A percentile compares a stretch with the other conserved stretches of the same genome.
These are phyloP conservation scores for Xylaria sp. DNA, from an alignment of 2,329 filamentous ascomycete genomes.

Conservation along the genomic window DNA sequence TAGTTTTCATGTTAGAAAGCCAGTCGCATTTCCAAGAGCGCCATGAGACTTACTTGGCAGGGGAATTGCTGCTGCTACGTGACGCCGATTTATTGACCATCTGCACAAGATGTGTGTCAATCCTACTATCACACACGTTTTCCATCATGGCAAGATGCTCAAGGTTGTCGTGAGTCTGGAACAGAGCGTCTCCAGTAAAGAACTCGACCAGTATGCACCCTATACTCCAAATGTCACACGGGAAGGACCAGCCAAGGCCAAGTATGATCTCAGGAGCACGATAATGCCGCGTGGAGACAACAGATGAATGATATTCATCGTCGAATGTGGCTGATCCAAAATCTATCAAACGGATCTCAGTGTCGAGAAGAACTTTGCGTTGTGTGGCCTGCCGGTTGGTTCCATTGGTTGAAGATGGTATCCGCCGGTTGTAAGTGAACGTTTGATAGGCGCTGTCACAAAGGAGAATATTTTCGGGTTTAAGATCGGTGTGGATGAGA, in stretches of 20 bases:
- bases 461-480: slow-evolving; percentile 76
- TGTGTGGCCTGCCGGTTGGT: slow-evolving; percentile 70
- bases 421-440: slow-evolving; percentile 75
- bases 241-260: slow-evolving; percentile 75
- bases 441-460: slow-evolving; percentile 73
- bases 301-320: slow-evolving; percentile 77
- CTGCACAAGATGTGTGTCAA: slow-evolving; percentile 68
- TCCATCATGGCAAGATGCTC: slow-evolving; percentile 83
- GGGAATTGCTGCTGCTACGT: slow-evolving; percentile 67
- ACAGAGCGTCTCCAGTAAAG: slow-evolving; percentile 75
- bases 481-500: slow-evolving; percentile 88
- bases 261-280: slow-evolving; percentile 77
- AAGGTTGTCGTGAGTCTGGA: slow-evolving; percentile 77
- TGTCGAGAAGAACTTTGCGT: slow-evolving; percentile 71
- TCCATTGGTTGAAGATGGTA: slow-evolving; percentile 72
- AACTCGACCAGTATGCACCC: slow-evolving; percentile 78
- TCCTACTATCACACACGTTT: slow-evolving; percentile 68
- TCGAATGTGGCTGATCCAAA: slow-evolving; percentile 79
- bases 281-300: slow-evolving; percentile 76
- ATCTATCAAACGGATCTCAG: slow-evolving; percentile 75
- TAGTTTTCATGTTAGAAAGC: slow-evolving; percentile 50
- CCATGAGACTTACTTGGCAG: slow-evolving; percentile 64
- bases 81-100: slow-evolving; percentile 66
- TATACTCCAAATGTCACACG: slow-evolving; percentile 79
- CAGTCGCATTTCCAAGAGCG: not conserved